Conservation (phyloP, 805 yeast genomes). For the Ogataea salicorniae region DNA sequence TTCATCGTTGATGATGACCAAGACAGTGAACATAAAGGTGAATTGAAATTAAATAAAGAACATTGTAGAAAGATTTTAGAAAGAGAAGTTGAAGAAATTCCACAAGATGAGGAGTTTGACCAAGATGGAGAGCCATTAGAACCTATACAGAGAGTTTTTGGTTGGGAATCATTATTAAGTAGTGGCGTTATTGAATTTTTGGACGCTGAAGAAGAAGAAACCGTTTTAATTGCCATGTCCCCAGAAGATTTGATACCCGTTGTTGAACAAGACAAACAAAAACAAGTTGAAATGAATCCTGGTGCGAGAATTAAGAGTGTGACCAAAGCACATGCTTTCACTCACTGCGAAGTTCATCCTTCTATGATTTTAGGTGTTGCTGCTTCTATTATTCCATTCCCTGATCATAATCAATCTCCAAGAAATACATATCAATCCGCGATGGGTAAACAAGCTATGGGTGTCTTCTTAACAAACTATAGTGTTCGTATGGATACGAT, state of each 20-base stretch:
- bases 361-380: conserved; percentile 98
- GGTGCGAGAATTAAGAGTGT: conserved; percentile 79
- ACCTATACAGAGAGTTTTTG: conserved; percentile 41
- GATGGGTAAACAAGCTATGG: conserved; percentile 99
- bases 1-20: conserved; percentile 88
- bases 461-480: conserved; percentile 93
- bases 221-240: conserved; percentile 97
- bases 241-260: conserved; percentile 86
- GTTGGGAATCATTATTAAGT: conserved; percentile 79
- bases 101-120: conserved; percentile 40
- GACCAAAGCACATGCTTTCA: conserved; percentile 64
- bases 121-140: conserved; percentile 44
- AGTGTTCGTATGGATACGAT: conserved; percentile 98
- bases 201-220: conserved; percentile 99
- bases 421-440: conserved; percentile 99
- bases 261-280: conserved; percentile 36
- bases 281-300: conserved; percentile 49
- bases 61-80: conserved; percentile 69
- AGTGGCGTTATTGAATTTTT: conserved; percentile 93
- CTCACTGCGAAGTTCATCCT: conserved; percentile 99
- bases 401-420: conserved; percentile 98
- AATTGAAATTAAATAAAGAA: conserved; percentile 77
- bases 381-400: conserved; percentile 98
- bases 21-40: conserved; percentile 63
- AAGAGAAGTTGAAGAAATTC: conserved; percentile 53